Evolutionary conservation across 78 protist genomes (phyloP).

Genomic region (Dictyostelium discoideum): dicty_2.7 NC_007088.5:8333001-8333500

Average conservation of each 20-base stretch:
- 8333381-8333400: slow-evolving; percentile 66
- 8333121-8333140: slow-evolving; percentile 33
- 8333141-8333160: slow-evolving; percentile 70
- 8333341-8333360: slow-evolving; percentile 36
- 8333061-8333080: slow-evolving; percentile 77
- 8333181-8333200: neutral
- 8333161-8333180: slow-evolving; percentile 44
- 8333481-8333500: slow-evolving; percentile 57
- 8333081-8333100: slow-evolving; percentile 54
- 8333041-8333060: slow-evolving; percentile 36
- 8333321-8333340: slow-evolving; percentile 53
- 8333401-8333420: slow-evolving; percentile 51
- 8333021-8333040: slow-evolving; percentile 21
- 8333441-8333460: slow-evolving; percentile 46
- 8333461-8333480: neutral
- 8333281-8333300: slow-evolving; percentile 39
- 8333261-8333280: neutral
- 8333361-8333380: slow-evolving; percentile 58
- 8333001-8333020: slow-evolving; percentile 64
- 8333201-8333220: neutral
- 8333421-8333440: slow-evolving; percentile 38
- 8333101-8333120: slow-evolving; percentile 45
- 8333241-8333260: too few species aligned
- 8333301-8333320: slow-evolving; percentile 66
- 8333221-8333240: neutral